A percentile compares a stretch with the other conserved stretches of the same genome.
Conservation (phyloP, 768 basidiomycete species). For the Psilocybe cyanescens region DNA sequence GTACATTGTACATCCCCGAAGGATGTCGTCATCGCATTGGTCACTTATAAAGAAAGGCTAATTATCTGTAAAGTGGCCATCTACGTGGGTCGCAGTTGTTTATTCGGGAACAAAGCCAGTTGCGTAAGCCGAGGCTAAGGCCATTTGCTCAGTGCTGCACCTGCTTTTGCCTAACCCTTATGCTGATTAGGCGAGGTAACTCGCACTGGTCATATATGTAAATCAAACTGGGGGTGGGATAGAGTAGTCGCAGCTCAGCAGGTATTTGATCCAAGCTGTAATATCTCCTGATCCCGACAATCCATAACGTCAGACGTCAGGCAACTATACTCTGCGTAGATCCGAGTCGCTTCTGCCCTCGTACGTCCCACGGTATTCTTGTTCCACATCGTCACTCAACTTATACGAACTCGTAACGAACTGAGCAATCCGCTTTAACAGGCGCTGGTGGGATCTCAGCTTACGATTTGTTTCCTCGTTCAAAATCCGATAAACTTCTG, state of each 20-base stretch:
- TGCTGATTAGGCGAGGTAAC: too few species aligned
- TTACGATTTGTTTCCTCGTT: too few species aligned
- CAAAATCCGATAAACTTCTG: background rate
- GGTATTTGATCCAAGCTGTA: background rate
- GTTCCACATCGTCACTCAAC: background rate
- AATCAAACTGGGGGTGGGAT: background rate
- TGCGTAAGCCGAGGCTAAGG: background rate
- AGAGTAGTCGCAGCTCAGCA: background rate
- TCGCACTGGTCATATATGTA: background rate
- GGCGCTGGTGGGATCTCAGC: too few species aligned
- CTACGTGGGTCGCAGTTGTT: background rate
- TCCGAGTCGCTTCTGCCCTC: background rate
- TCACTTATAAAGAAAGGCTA: too few species aligned
- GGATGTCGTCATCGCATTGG: too few species aligned
- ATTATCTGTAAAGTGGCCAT: background rate
- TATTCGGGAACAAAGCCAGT: constrained; percentile 10
- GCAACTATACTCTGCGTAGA: background rate
- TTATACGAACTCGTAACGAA: background rate
- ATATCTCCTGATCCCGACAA: constrained; percentile 5
- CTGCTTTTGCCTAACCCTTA: too few species aligned
- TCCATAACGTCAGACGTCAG: background rate
- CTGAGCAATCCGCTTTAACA: too few species aligned
- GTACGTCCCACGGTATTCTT: background rate
- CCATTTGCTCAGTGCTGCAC: too few species aligned
- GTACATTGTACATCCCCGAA: too few species aligned